A percentile compares a stretch with the other conserved stretches of the same genome.
These are phyloP conservation scores for Botrytis fragariae DNA, from an alignment of 2,329 filamentous ascomycete genomes.

Conservation along the genomic window DNA sequence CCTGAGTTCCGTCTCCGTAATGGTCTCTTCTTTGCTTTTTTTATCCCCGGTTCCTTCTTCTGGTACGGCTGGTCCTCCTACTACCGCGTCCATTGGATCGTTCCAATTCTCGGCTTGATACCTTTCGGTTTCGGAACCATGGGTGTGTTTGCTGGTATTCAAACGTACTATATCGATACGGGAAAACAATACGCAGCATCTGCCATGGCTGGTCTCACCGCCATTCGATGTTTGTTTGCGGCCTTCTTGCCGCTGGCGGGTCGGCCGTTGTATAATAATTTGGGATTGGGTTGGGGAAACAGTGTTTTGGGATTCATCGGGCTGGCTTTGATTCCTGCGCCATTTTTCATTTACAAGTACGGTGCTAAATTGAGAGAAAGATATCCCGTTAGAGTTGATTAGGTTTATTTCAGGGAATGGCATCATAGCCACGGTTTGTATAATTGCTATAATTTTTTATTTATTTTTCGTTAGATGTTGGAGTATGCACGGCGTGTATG, in stretches of 20 bases:
- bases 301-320: conserved; percentile 20
- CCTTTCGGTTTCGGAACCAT: conserved; percentile 45
- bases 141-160: conserved; percentile 42
- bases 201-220: conserved; percentile 41
- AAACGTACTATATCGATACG: conserved; percentile 47
- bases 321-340: conserved; percentile 9
- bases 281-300: conserved; percentile 21
- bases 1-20: conserved; percentile 42
- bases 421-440: not conserved
- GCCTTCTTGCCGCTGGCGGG: conserved; percentile 55
- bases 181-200: conserved; percentile 42
- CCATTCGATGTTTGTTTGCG: conserved; percentile 45
- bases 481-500: not conserved
- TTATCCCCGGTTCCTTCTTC: conserved; percentile 44
- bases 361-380: conserved; percentile 12
- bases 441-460: not conserved
- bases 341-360: conserved; percentile 13
- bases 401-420: not conserved
- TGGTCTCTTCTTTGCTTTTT: conserved; percentile 44
- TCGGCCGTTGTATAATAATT: not conserved
- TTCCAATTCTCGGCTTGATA: conserved; percentile 41
- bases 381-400: conserved; percentile 15
- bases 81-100: conserved; percentile 43
- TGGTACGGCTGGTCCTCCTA: conserved; percentile 49
- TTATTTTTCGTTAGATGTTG: not conserved